phyloP scores from a whole-genome alignment of 176 grass and related monocot genomes.

The Musa schizocarpa region DNA sequence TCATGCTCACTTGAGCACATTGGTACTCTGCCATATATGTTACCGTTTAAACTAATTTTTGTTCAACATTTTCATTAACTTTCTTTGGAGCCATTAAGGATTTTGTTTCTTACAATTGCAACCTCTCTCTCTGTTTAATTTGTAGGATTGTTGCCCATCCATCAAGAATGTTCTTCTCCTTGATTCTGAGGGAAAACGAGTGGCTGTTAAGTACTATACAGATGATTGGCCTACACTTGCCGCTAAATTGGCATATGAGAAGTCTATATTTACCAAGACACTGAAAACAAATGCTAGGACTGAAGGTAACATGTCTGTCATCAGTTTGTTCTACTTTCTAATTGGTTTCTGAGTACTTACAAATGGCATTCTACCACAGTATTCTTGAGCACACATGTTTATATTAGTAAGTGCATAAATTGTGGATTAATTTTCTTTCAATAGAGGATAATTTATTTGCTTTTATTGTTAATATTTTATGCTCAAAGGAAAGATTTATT shows the following conservation, averaged over 20 bases:
- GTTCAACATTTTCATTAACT: too few relatives aligned
- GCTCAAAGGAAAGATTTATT: too few relatives aligned
- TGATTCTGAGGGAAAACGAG: slow-evolving; percentile 20
- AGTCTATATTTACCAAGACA: slow-evolving; percentile 24
- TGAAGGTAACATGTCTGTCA: not conserved
- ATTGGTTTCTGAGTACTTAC: not conserved
- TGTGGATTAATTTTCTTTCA: too few relatives aligned
- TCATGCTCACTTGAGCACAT: too few relatives aligned
- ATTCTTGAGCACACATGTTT: too few relatives aligned
- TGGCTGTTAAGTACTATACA: slow-evolving; percentile 19
- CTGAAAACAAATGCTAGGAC: slow-evolving; percentile 17
- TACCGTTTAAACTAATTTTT: too few relatives aligned
- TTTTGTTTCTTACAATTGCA: not conserved
- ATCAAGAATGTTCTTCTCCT: slow-evolving; percentile 21
- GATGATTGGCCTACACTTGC: slow-evolving; percentile 18
- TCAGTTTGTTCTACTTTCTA: not conserved
- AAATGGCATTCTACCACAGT: not conserved
- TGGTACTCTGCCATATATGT: too few relatives aligned
- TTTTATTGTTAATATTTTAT: too few relatives aligned
- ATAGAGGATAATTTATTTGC: too few relatives aligned
- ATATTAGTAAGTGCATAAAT: too few relatives aligned
- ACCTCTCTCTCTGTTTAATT: not conserved
- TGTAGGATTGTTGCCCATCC: slow-evolving; percentile 14
- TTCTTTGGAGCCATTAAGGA: not conserved
- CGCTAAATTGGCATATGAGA: slow-evolving; percentile 19